Base-by-base conservation (phyloP, 1,284 basidiomycete species). In the Ganoderma leucocontextum region DNA sequence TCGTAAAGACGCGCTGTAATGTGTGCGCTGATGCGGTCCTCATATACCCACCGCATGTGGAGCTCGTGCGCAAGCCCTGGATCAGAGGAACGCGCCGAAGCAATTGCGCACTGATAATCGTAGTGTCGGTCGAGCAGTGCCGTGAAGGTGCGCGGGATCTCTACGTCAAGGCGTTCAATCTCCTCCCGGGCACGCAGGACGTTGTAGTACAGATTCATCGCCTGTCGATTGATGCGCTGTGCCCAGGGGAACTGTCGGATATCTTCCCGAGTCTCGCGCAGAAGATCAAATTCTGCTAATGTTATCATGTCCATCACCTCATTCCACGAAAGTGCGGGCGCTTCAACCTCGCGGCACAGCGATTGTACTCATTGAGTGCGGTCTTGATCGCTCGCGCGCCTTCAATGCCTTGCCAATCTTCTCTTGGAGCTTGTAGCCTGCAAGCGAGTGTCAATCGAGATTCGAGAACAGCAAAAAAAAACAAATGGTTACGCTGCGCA, bases 201-300 rank as follows among this genome's bases (percentile, higher is more conserved):
- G 25, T 52, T 35, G 58, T 36, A 17, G 9, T n/a, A 22, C 38
- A 33, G 15, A 42, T 36, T 29, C 25, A 52, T 55, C 25, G 19
- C 35, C 62, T 38, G 52, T 5, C 12, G 33, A 7, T 22, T 22
- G 2, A 49, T 0, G 1, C 4, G 62, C 17, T 35, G 60, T 9
- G 22, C 53, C 12, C 15, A 60, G 36, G 22, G 70, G 66, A 13
- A 29, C 29, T 22, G 42, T 67, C 63, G 9, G 64, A 47, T 13
- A 61, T 63, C 6, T 66, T 65, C 12, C 49, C 2, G 68, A 63
- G 58, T 33, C 42, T 81, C 74, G 5, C 72, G 70, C 1, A 82
- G 1, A 9, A 29, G 25, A n/a, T n/a, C n/a, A n/a, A n/a, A n/a
- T n/a, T n/a, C n/a, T n/a, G n/a, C n/a, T n/a, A n/a, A n/a, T n/a